A percentile compares a stretch with the other conserved stretches of the same genome.
These are phyloP conservation scores for Pseudopyrenochaeta lycopersici DNA, from an alignment of 2,329 filamentous ascomycete species.

Conservation along the genomic window DNA sequence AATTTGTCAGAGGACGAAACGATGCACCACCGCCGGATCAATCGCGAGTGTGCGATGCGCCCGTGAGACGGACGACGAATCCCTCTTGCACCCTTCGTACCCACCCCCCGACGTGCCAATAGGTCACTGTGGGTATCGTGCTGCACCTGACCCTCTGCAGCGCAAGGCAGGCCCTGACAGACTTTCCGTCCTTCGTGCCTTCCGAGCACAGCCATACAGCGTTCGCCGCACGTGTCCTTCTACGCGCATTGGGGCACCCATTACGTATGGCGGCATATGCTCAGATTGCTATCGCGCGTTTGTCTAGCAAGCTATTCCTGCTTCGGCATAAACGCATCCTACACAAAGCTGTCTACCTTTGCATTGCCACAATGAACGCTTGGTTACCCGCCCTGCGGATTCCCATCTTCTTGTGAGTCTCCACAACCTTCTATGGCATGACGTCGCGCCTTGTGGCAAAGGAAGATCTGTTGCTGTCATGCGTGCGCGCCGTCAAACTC, in stretches of 20 bases:
- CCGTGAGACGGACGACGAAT: constrained; percentile 3
- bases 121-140: constrained; percentile 23
- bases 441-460: constrained; percentile 27
- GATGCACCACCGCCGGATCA: neutral
- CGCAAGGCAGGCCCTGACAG: constrained; percentile 32
- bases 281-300: constrained; percentile 12
- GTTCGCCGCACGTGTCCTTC: constrained; percentile 20
- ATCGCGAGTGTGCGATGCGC: constrained; percentile 1
- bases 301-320: constrained; percentile 9
- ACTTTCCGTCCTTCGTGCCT: constrained; percentile 20
- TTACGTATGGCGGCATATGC: constrained; percentile 35
- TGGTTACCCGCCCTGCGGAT: constrained; percentile 9
- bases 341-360: constrained; percentile 3
- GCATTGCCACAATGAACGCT: constrained; percentile 15
- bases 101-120: constrained; percentile 33
- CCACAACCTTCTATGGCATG: constrained; percentile 12
- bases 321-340: constrained; percentile 14
- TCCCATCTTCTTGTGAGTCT: neutral
- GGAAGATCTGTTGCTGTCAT: constrained; percentile 16
- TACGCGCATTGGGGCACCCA: constrained; percentile 17
- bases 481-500: constrained; percentile 22
- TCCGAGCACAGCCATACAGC: constrained; percentile 32
- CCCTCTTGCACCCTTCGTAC: constrained; percentile 23
- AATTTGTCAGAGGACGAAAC: neutral
- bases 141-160: constrained; percentile 42